Evolutionary conservation across 371 early-diverging fungal species (phyloP).

Genomic region (Circinella minor): DNA sequence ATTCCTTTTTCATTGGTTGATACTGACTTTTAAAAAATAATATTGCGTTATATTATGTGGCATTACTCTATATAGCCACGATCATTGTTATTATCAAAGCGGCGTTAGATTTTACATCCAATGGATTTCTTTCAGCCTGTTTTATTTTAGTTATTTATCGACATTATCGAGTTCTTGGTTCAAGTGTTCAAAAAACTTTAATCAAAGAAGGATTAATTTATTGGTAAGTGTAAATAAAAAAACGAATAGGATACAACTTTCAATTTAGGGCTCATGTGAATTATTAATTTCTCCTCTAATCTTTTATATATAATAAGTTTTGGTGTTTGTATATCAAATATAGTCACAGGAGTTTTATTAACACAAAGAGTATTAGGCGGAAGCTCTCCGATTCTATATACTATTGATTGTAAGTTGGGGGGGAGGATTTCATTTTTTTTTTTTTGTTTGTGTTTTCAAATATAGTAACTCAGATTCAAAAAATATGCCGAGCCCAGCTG

Average conservation of each 20-base stretch:
- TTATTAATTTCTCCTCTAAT: neutral
- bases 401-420: slow-evolving; percentile 46
- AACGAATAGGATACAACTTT: neutral
- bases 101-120: slow-evolving; percentile 42
- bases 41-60: no score
- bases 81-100: slow-evolving; percentile 43
- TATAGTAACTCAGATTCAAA: neutral
- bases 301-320: slow-evolving; percentile 24
- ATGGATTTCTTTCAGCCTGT: slow-evolving; percentile 43
- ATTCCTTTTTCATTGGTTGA: no score
- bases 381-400: slow-evolving; percentile 46
- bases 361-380: slow-evolving; percentile 38
- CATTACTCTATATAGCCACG: slow-evolving; percentile 32
- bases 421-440: no score
- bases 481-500: neutral
- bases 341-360: slow-evolving; percentile 44
- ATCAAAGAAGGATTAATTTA: slow-evolving; percentile 48
- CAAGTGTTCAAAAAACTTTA: slow-evolving; percentile 42
- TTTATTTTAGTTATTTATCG: slow-evolving; percentile 50
- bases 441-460: neutral
- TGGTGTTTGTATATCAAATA: slow-evolving; percentile 52
- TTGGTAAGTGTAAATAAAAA: slow-evolving; percentile 31
- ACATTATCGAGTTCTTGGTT: slow-evolving; percentile 42
- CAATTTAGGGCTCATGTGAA: neutral
- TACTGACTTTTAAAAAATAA: neutral